Evolutionary conservation across 2,329 filamentous ascomycete species (phyloP).

Genomic region (Whalleya microplaca): DNA sequence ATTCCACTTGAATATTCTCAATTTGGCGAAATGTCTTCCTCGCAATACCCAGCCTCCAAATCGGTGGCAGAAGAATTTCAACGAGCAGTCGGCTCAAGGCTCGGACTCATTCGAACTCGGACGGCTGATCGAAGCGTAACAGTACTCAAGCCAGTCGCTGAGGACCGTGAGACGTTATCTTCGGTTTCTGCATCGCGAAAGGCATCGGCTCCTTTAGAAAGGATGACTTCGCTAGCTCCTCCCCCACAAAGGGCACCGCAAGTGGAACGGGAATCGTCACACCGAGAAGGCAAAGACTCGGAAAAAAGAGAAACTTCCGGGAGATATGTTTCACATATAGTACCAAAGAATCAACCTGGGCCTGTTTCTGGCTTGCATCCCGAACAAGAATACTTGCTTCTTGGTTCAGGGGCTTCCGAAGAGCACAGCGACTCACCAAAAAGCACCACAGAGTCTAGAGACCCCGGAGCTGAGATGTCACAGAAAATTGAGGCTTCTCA

Average conservation of each 20-base stretch:
- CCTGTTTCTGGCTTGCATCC: not conserved
- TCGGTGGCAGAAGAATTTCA: constrained; percentile 20
- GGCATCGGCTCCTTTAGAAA: constrained; percentile 9
- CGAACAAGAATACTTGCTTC: not conserved
- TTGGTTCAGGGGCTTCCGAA: not conserved
- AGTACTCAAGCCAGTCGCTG: constrained; percentile 41
- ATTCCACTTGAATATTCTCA: constrained; percentile 58
- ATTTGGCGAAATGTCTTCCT: constrained; percentile 36
- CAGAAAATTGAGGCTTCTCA: constrained; percentile 8
- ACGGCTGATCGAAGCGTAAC: constrained; percentile 29
- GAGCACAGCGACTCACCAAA: not conserved
- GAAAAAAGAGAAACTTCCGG: not conserved
- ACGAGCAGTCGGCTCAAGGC: constrained; percentile 21
- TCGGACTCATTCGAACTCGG: constrained; percentile 16
- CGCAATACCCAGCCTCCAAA: constrained; percentile 30
- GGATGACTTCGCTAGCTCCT: constrained; percentile 12
- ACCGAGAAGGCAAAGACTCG: constrained; percentile 11
- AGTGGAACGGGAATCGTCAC: constrained; percentile 12
- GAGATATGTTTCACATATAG: not conserved
- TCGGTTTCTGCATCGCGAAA: constrained; percentile 19
- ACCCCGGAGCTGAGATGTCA: not conserved
- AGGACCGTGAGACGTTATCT: constrained; percentile 39
- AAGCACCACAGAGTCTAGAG: not conserved
- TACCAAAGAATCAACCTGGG: constrained; percentile 10
- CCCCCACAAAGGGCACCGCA: constrained; percentile 19